Percentiles rank a stretch among this genome's conserved stretches.
These are phyloP conservation scores for Aureobasidium sp. DNA, from an alignment of 2,329 filamentous ascomycete genomes.

Conservation along the genomic window DNA sequence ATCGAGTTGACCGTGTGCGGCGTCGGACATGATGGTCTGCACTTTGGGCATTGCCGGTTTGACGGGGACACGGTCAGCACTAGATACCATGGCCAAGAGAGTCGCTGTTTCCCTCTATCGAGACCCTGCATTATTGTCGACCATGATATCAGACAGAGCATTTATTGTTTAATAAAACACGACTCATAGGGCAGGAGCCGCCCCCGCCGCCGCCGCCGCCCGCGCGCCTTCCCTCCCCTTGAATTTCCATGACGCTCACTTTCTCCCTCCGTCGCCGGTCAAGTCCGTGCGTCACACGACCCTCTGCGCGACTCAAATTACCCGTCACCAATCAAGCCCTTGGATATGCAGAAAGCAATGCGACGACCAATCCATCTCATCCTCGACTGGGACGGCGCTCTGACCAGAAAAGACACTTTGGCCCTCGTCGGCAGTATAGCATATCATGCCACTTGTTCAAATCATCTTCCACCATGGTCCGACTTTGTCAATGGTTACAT, in stretches of 20 bases:
- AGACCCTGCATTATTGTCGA: not conserved
- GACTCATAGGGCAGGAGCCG: no score
- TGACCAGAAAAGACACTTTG: slow-evolving; percentile 41
- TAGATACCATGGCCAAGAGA: no score
- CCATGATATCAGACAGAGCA: no score
- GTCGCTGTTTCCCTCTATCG: not conserved
- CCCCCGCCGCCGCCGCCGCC: no score
- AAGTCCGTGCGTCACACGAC: no score
- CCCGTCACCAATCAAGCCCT: not conserved
- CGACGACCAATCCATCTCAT: slow-evolving; percentile 30
- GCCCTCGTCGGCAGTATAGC: slow-evolving; percentile 36
- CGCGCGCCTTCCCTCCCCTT: no score
- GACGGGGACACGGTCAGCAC: no score
- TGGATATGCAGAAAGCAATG: not conserved
- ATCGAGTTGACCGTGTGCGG: slow-evolving; percentile 9
- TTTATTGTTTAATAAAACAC: no score
- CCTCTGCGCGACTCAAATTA: no score
- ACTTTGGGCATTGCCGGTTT: slow-evolving; percentile 2
- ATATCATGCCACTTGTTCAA: slow-evolving; percentile 6
- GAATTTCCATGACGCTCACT: slow-evolving; percentile 11
- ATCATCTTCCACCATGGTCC: slow-evolving; percentile 29
- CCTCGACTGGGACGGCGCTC: slow-evolving; percentile 44
- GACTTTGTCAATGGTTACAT: slow-evolving; percentile 36
- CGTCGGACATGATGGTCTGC: slow-evolving; percentile 5
- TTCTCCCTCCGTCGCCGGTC: no score